Evolutionary conservation across 2,329 filamentous ascomycete species (phyloP), one percentile per base, ranked within the genome.

Genomic region (Fusarium protoensiforme): DNA sequence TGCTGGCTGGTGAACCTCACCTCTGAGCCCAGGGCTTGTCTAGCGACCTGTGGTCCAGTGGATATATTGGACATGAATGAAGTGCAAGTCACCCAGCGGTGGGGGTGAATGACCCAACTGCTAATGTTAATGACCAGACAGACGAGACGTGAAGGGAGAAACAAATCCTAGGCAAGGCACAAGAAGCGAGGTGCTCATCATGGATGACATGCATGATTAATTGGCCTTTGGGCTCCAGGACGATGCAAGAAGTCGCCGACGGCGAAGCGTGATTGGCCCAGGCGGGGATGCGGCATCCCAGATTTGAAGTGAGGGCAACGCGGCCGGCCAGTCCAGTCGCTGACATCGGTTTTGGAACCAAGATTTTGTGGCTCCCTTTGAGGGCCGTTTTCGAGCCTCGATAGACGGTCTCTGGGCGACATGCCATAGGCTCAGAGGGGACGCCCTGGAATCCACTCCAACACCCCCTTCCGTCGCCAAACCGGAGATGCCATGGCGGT

Each of bases 171-270:
- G 41, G 41, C 41, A 46, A 46, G 43, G 43, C 43, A 48, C 43
- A 48, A 48, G 43, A 48, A 27, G 43, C 53, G 60, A 61, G 39
- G 62, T 64, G 66, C 64, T 66, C 48, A 63, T 70, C 68, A 75
- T 73, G 68, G 41, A 71, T 77, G 74, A 77, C 76, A 78, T 77
- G 75, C 76, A 75, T 77, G 69, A 65, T 77, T 75, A 75, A 72
- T 73, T 78, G 74, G 71, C 59, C 64, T 70, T 63, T 48, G 43
- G 68, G 71, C 29, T 67, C 65, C 41, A 63, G 48, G 60, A 48
- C 60, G 66, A 67, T 72, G 61, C 59, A 68, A 64, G 43, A 48
- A 56, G 65, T 18, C 64, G 67, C 9, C 62, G 60, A 69, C 24
- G 14, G 24, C 27, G 67, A 22, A 35, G 63, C 53, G 10, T 70